Conservation (phyloP, 352 stramenopile genomes). For the Blastocystis sp. region DNA sequence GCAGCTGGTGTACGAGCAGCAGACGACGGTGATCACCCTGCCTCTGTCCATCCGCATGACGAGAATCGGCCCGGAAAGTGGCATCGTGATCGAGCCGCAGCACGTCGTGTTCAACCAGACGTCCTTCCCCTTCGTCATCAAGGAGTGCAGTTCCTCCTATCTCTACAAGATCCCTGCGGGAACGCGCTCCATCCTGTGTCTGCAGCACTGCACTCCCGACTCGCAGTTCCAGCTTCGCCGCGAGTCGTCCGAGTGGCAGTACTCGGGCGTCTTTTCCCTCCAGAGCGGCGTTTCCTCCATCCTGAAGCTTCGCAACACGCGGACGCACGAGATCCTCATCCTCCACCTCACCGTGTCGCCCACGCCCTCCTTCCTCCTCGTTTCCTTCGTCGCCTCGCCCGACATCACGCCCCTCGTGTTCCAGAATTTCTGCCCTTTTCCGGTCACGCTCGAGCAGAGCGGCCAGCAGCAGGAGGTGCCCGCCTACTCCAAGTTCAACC, state of each 20-base stretch:
- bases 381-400: background rate
- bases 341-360: background rate
- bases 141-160: background rate
- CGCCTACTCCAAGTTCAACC: background rate
- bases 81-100: conserved; percentile 22
- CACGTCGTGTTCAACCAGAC: conserved; percentile 48
- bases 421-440: conserved; percentile 48
- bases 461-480: background rate
- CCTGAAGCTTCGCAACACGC: background rate
- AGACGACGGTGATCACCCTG: background rate
- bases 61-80: background rate
- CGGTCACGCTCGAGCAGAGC: background rate
- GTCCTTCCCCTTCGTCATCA: background rate
- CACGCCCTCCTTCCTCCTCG: background rate
- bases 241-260: conserved; percentile 24
- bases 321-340: conserved; percentile 7
- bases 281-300: background rate
- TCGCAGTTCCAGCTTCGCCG: background rate
- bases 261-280: conserved; percentile 36
- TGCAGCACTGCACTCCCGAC: conserved; percentile 19
- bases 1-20: background rate
- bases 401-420: background rate
- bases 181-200: background rate
- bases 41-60: background rate
- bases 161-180: conserved; percentile 34